Percentiles rank a stretch among this genome's conserved stretches.
phyloP scores from a whole-genome alignment of 2,329 filamentous ascomycete species.

The Phaeoacremonium minimum region DNA sequence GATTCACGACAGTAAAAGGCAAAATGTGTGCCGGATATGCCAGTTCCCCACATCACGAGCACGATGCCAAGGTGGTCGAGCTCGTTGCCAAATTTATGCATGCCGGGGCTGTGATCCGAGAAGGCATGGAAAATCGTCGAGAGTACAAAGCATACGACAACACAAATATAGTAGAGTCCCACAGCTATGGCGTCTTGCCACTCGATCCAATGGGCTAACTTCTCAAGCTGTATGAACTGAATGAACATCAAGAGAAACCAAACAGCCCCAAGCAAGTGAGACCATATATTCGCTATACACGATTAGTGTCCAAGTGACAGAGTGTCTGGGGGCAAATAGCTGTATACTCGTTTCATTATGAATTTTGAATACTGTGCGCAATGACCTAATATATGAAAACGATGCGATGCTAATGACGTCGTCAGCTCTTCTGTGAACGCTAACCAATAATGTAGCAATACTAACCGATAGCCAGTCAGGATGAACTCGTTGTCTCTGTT shows the following conservation, averaged over 20 bases:
- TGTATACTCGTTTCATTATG: not conserved
- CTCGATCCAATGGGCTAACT: not conserved
- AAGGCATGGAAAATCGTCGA: constrained; percentile 20
- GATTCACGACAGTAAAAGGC: constrained; percentile 16
- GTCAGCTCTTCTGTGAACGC: not conserved
- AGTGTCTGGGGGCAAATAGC: not conserved
- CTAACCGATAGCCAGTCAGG: not conserved
- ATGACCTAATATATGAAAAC: not conserved
- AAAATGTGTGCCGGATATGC: constrained; percentile 17
- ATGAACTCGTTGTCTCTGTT: not conserved
- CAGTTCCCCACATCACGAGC: constrained; percentile 20
- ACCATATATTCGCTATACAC: constrained; percentile 21
- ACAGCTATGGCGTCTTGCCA: constrained; percentile 12
- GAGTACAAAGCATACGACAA: constrained; percentile 19
- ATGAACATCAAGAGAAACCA: constrained; percentile 13
- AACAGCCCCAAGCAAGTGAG: constrained; percentile 18
- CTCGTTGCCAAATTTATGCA: constrained; percentile 20
- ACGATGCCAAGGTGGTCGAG: constrained; percentile 24
- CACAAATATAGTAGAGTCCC: constrained; percentile 15
- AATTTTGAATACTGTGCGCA: not conserved
- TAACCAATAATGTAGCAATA: not conserved
- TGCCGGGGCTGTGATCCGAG: constrained; percentile 20
- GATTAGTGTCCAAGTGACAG: not conserved
- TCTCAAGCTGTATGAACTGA: constrained; percentile 7
- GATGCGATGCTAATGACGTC: not conserved